These are phyloP conservation scores for Blastobotrys mokoenaii DNA, from an alignment of 805 yeast genomes.

Conservation along the genomic window DNA sequence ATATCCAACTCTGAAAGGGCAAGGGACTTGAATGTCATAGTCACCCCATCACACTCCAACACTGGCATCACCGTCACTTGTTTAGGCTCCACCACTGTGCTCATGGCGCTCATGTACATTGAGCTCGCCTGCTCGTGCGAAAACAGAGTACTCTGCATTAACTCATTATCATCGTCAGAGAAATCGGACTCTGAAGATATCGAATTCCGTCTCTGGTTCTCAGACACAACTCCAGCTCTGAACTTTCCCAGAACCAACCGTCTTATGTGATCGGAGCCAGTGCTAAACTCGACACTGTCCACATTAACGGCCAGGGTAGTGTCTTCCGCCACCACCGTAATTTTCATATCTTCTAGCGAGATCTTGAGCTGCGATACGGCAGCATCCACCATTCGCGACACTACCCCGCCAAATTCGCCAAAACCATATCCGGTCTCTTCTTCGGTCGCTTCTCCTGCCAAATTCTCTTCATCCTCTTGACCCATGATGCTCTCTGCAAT, in stretches of 20 bases:
- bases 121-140: conserved; percentile 64
- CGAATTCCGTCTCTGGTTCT: background rate
- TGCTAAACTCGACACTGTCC: conserved; percentile 2
- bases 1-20: conserved; percentile 21
- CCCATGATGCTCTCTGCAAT: conserved; percentile 48
- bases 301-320: conserved; percentile 6
- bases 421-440: conserved; percentile 23
- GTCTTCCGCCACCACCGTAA: conserved; percentile 17
- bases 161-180: conserved; percentile 13
- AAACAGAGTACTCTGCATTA: conserved; percentile 45
- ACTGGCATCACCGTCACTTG: conserved; percentile 1
- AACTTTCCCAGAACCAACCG: background rate
- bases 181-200: conserved; percentile 1
- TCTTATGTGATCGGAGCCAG: conserved; percentile 5
- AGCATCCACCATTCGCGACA: conserved; percentile 31
- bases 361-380: conserved; percentile 27
- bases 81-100: conserved; percentile 34
- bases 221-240: conserved; percentile 2
- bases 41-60: conserved; percentile 3
- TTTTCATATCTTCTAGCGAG: conserved; percentile 12
- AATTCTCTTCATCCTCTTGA: conserved; percentile 6
- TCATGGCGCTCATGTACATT: conserved; percentile 75
- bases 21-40: conserved; percentile 21
- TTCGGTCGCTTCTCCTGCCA: background rate
- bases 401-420: conserved; percentile 24